A percentile compares a stretch with the other conserved stretches of the same genome.
Evolutionary conservation across 495 filamentous ascomycete genomes (phyloP).

Genomic region (Echria macrotheca): DNA sequence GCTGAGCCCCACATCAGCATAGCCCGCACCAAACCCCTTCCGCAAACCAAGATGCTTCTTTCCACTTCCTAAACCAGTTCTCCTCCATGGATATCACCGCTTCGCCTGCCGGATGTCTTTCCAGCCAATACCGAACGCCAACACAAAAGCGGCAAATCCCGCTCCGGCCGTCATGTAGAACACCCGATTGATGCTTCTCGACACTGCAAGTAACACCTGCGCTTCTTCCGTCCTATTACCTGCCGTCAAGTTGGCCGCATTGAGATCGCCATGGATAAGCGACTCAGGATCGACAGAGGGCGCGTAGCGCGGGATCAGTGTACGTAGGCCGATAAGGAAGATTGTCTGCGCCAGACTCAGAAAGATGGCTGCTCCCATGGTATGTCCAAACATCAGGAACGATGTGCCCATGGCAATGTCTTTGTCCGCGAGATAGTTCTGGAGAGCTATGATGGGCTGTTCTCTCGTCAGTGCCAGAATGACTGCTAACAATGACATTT

Average conservation of each 20-base stretch:
- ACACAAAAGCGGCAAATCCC: background rate
- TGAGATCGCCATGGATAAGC: background rate
- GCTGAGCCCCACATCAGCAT: too few relatives aligned
- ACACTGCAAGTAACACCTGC: background rate
- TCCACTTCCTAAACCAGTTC: too few relatives aligned
- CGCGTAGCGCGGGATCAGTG: slow-evolving; percentile 1
- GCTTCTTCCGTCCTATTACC: background rate
- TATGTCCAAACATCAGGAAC: slow-evolving; percentile 44
- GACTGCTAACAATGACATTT: too few relatives aligned
- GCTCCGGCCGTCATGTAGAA: slow-evolving; percentile 6
- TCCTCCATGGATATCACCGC: too few relatives aligned
- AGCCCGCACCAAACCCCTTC: too few relatives aligned
- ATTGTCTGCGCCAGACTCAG: slow-evolving; percentile 37
- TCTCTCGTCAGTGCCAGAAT: background rate
- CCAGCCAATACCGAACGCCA: slow-evolving; percentile 5
- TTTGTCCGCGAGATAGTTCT: slow-evolving; percentile 39
- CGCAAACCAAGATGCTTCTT: too few relatives aligned
- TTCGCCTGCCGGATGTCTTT: background rate
- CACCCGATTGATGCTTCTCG: background rate
- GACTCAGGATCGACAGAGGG: background rate
- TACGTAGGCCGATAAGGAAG: slow-evolving; percentile 38
- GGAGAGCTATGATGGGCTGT: slow-evolving; percentile 45
- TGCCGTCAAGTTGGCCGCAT: background rate
- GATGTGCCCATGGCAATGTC: slow-evolving; percentile 48
- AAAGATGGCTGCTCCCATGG: slow-evolving; percentile 40